Evolutionary conservation across 306 rosid genomes (phyloP), one percentile per base, ranked within the genome.

Genomic region (Elaeagnus macrophylla): DNA sequence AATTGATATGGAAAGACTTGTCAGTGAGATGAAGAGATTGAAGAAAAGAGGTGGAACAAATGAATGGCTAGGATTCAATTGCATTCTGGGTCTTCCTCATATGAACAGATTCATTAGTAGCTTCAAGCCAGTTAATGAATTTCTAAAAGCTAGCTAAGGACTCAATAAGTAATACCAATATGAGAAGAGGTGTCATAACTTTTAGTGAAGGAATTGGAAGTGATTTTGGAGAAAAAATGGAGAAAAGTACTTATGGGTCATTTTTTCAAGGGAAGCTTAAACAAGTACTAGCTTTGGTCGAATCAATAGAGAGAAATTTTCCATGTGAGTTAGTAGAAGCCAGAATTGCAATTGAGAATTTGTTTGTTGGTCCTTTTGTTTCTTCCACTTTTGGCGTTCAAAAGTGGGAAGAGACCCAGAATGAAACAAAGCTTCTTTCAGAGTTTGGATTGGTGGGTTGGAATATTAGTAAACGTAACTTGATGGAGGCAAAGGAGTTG

Each of bases 241-340:
- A 20, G 25, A 20, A 20, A 20, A 37, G 60, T 11, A 68, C 55
- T 71, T 87, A 83, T 62, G 67, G 52, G 32, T 65, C 86, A 16
- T 81, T 74, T 67, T 83, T 75, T 65, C 57, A 77, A 14, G 89
- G 70, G 39, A 42, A 77, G 42, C 10, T 87, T 38, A 46, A 25
- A 46, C 89, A 81, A 46, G 83, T 81, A 67, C 70, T 66, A 53
- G 80, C 84, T 10, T 50, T 83, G 60, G 51, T 87, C 1, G 81
- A 87, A 47, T 70, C 89, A 10, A 57, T 77, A 9, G 89, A 76
- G 44, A 61, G 71, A 1, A 70, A 13, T 19, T 79, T 83, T 37
- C 67, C 83, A 13, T 37, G 0, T 7, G 50, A 18, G 41, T 74
- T 79, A 11, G 50, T 65, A 59, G 86, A 79, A 55, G 89, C 89